Evolutionary conservation across 768 basidiomycete genomes (phyloP), one percentile per base, ranked within the genome.

Genomic region (Stropharia rugosoannulata): DNA sequence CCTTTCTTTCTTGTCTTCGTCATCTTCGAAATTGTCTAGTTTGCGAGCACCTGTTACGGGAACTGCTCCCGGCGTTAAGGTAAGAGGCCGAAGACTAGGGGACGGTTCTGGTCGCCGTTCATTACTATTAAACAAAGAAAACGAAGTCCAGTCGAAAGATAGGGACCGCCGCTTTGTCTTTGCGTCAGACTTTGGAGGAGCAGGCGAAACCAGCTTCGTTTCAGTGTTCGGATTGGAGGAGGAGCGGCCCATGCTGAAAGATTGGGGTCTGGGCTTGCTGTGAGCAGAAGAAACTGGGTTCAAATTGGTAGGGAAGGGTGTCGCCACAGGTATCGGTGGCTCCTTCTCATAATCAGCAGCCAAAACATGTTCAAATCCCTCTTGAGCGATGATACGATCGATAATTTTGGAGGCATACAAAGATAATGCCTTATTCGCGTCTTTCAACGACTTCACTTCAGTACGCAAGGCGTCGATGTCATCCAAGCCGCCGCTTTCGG

Each of bases 401-500:
- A 98, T 91, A 62, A 98, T 98, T 79, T 98, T 98, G 44, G 93
- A 94, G 4, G 95, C 94, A 66, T 98, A 98, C 39, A 98, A 73
- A 15, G 93, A 93, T 11, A 98, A 76, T 1, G 95, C 95, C 70
- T 96, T 96, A 77, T 97, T 98, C 42, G 93, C 93, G 68, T 97
- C 95, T 68, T 89, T 91, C 70, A 98, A 83, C 29, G 86, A 87
- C 70, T 96, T 96, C 68, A 97, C 87, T 70, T 98, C 96, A 10
- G 75, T 81, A 36, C 88, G 81, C 51, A 98, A 72, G n/a, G 85
- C 80, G 41, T 90, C 87, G 60, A 91, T 70, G 62, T 93, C 89
- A 51, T 83, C 83, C 47, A 80, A 64, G 19, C 75, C 78, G 39
- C 69, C 69, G 41, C 59, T 64, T 19, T 71, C 68, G 16, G 67